Conservation (phyloP, 768 basidiomycete genomes). For the Kwoniella mangroviensis region DNA sequence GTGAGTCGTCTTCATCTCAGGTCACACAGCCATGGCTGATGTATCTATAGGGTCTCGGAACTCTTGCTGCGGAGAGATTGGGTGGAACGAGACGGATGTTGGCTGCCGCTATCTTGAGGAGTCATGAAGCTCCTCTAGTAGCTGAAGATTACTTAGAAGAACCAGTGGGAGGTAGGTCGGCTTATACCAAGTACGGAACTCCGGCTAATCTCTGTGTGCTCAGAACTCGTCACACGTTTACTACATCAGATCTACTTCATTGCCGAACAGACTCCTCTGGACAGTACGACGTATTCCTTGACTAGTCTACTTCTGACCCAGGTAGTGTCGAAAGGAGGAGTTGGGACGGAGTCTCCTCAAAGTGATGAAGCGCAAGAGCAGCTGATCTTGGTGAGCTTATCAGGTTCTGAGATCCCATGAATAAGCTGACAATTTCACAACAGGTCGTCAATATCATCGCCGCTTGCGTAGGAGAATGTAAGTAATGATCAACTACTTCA, state of each 20-base stretch:
- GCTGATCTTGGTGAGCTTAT: slow-evolving; percentile 67
- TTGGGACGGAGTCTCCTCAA: slow-evolving; percentile 66
- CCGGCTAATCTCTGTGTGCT: slow-evolving; percentile 3
- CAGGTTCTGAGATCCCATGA: slow-evolving; percentile 58
- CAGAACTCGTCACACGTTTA: slow-evolving; percentile 80
- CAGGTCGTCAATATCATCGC: slow-evolving; percentile 56
- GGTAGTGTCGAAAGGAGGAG: slow-evolving; percentile 72
- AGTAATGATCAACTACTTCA: slow-evolving; percentile 46
- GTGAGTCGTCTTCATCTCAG: slow-evolving; percentile 60
- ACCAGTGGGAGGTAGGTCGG: slow-evolving; percentile 61
- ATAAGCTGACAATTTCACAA: slow-evolving; percentile 25
- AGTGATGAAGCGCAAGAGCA: slow-evolving; percentile 78
- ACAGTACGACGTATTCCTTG: slow-evolving; percentile 83
- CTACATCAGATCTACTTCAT: slow-evolving; percentile 80
- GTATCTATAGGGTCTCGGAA: slow-evolving; percentile 66
- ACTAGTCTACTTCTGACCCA: slow-evolving; percentile 73
- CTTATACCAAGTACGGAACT: neutral
- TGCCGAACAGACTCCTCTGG: slow-evolving; percentile 79
- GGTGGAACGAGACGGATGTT: slow-evolving; percentile 72
- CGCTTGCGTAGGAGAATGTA: slow-evolving; percentile 69
- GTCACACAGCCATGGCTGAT: slow-evolving; percentile 1
- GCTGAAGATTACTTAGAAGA: slow-evolving; percentile 77
- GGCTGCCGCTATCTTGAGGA: slow-evolving; percentile 81
- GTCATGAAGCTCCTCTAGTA: slow-evolving; percentile 68
- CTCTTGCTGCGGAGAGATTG: slow-evolving; percentile 75